Evolutionary conservation across 306 rosid genomes (phyloP).

Genomic region (Pyrus bretschneideri): DNA sequence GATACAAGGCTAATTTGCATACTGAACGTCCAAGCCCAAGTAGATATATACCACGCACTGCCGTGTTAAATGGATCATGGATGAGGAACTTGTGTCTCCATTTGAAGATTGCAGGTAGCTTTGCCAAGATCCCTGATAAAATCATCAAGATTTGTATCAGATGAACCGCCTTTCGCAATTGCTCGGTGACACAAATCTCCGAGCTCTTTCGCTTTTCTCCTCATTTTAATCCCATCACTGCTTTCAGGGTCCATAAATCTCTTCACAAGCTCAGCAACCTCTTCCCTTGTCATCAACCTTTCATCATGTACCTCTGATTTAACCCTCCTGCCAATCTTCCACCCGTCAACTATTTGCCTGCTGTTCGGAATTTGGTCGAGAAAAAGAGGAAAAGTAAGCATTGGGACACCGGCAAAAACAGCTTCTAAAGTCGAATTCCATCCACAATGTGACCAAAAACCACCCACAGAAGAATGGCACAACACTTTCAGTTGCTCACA

Average conservation of each 20-base stretch:
- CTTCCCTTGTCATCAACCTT: conserved; percentile 19
- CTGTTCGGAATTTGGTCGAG: conserved; percentile 16
- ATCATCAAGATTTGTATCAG: conserved; percentile 27
- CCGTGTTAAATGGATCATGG: no score
- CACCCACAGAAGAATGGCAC: conserved; percentile 20
- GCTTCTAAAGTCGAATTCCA: conserved; percentile 19
- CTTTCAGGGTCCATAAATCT: conserved; percentile 34
- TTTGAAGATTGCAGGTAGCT: neutral
- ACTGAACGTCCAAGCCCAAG: neutral
- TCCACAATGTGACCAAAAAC: conserved; percentile 21
- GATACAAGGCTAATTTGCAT: neutral
- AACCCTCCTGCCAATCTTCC: conserved; percentile 10
- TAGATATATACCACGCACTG: neutral
- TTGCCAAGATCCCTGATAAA: conserved; percentile 31
- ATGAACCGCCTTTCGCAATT: conserved; percentile 26
- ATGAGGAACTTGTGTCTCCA: neutral
- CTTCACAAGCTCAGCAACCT: conserved; percentile 21
- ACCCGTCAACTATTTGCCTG: conserved; percentile 11
- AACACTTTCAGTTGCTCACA: conserved; percentile 21
- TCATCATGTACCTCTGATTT: conserved; percentile 1
- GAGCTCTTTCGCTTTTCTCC: conserved; percentile 18
- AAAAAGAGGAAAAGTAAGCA: conserved; percentile 18
- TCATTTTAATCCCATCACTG: conserved; percentile 21
- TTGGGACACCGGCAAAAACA: conserved; percentile 2
- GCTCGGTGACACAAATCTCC: conserved; percentile 15